Evolutionary conservation across 306 rosid species (phyloP).

Genomic region (Casuarina glauca): DNA sequence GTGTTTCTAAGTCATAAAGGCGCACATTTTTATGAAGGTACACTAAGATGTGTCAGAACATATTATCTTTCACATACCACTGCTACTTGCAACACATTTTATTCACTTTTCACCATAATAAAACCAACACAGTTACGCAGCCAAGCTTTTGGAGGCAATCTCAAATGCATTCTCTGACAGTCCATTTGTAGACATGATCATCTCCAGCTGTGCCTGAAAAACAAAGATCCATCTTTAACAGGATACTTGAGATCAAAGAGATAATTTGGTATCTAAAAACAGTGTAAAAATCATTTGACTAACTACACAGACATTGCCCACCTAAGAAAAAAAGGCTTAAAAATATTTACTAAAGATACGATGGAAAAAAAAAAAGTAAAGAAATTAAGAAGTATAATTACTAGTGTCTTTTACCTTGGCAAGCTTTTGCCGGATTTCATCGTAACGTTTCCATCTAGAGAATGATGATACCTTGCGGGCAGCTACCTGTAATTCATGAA

Average conservation of each 20-base stretch:
- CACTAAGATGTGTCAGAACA: not conserved
- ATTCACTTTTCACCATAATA: constrained; percentile 1
- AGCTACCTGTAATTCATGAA: constrained; percentile 61
- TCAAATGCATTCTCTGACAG: constrained; percentile 91
- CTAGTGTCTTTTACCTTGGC: constrained; percentile 59
- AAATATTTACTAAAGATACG: not conserved
- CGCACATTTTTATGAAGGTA: not conserved
- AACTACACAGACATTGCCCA: too few species aligned
- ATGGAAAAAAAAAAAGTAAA: too few species aligned
- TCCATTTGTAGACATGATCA: constrained; percentile 77
- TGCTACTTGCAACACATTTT: not conserved
- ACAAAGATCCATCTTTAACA: constrained; percentile 3
- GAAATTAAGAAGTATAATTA: not conserved
- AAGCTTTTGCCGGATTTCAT: constrained; percentile 72
- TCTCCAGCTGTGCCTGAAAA: constrained; percentile 95
- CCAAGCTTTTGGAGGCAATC: constrained; percentile 94
- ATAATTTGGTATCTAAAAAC: not conserved
- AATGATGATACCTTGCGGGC: constrained; percentile 97
- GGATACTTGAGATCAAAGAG: not conserved
- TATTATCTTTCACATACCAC: not conserved
- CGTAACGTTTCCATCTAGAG: constrained; percentile 94
- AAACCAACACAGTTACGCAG: constrained; percentile 42
- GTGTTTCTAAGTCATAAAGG: not conserved
- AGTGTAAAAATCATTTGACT: not conserved
- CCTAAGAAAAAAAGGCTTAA: not conserved